phyloP scores from a whole-genome alignment of 2,329 filamentous ascomycete species.

The Apiospora pterosperma region DNA sequence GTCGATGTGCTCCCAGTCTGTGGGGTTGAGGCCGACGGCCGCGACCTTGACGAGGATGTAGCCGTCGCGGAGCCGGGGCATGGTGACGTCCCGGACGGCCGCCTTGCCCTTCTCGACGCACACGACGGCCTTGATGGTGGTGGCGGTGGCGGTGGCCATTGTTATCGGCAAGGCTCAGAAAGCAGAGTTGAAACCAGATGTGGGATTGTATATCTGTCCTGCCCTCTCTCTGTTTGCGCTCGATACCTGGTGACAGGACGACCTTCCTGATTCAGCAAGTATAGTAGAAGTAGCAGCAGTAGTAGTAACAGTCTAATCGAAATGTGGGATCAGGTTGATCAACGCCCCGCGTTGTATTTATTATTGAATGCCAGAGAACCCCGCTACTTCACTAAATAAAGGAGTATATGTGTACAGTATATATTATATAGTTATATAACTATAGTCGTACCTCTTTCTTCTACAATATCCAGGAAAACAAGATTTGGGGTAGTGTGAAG shows the following conservation, averaged over 20 bases:
- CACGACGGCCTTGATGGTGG: constrained; percentile 18
- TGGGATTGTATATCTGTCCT: background rate
- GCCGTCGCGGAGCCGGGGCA: constrained; percentile 19
- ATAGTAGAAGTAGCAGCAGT: background rate
- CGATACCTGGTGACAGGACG: background rate
- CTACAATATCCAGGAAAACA: background rate
- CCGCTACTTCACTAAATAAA: background rate
- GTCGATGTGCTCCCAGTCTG: constrained; percentile 31
- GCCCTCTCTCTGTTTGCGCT: background rate
- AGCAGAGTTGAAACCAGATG: background rate
- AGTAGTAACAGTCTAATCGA: background rate
- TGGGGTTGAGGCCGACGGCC: constrained; percentile 33
- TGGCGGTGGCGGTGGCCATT: background rate
- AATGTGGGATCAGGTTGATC: background rate
- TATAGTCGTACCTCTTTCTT: background rate
- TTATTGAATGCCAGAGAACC: background rate
- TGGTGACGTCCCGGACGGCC: constrained; percentile 20
- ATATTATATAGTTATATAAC: too few species aligned
- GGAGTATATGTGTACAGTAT: background rate
- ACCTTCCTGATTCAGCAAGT: background rate
- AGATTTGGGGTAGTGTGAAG: background rate
- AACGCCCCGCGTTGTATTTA: background rate
- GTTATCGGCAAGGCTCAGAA: background rate
- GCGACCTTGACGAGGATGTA: constrained; percentile 29
- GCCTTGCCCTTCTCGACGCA: constrained; percentile 14